phyloP scores from a whole-genome alignment of 1,139 yeast species.

The Candida sanyaensis region DNA sequence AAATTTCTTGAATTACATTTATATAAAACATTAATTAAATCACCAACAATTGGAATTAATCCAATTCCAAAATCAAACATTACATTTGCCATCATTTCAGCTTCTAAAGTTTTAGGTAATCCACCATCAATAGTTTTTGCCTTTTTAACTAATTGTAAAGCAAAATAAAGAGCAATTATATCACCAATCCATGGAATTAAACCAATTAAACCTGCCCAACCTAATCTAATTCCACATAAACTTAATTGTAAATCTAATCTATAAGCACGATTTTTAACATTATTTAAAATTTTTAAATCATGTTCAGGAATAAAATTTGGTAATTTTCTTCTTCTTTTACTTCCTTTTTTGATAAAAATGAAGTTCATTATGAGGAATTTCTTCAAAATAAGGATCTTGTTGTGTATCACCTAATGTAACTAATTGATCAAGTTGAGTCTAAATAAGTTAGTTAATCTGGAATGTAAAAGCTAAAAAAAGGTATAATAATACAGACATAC shows the following conservation, averaged over 20 bases:
- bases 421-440: slow-evolving; percentile 41
- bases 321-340: slow-evolving; percentile 46
- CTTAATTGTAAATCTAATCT: slow-evolving; percentile 63
- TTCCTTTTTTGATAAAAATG: slow-evolving; percentile 49
- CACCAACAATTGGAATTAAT: slow-evolving; percentile 74
- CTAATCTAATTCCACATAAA: slow-evolving; percentile 64
- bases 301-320: slow-evolving; percentile 57
- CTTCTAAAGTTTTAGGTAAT: slow-evolving; percentile 49
- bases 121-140: slow-evolving; percentile 68
- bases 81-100: slow-evolving; percentile 61
- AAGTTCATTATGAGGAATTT: slow-evolving; percentile 48
- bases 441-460: slow-evolving; percentile 6
- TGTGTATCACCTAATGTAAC: slow-evolving; percentile 35
- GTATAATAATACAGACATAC: too few species aligned
- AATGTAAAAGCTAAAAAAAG: too few species aligned
- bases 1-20: slow-evolving; percentile 78
- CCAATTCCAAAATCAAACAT: slow-evolving; percentile 68
- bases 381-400: slow-evolving; percentile 50
- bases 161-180: slow-evolving; percentile 49
- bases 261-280: slow-evolving; percentile 63
- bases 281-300: slow-evolving; percentile 54
- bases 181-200: slow-evolving; percentile 69
- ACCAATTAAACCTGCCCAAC: slow-evolving; percentile 75
- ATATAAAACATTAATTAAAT: slow-evolving; percentile 64
- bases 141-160: slow-evolving; percentile 48